phyloP scores from a whole-genome alignment of 2,329 filamentous ascomycete species.

The Pseudocercospora musae region DNA sequence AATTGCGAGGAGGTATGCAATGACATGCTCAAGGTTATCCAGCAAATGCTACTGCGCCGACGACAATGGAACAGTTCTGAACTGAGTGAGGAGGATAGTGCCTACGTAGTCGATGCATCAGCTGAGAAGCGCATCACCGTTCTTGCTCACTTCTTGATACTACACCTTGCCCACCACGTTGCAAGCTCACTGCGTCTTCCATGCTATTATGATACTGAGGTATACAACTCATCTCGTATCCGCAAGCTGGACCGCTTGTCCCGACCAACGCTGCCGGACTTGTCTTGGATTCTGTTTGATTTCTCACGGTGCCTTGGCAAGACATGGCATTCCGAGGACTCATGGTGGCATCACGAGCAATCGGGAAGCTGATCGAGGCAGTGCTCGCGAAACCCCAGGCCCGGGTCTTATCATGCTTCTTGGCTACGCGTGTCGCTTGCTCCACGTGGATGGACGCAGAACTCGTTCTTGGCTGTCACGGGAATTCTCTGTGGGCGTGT shows the following conservation, averaged over 20 bases:
- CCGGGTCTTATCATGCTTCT: not conserved
- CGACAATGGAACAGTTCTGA: slow-evolving; percentile 10
- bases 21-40: not conserved
- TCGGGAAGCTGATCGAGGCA: not conserved
- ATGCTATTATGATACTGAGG: not conserved
- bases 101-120: not conserved
- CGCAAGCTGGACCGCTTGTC: too few species aligned
- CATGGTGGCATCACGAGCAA: not conserved
- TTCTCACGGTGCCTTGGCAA: not conserved
- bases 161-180: not conserved
- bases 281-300: not conserved
- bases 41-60: slow-evolving; percentile 18
- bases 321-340: not conserved
- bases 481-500: not conserved
- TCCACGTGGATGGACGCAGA: not conserved
- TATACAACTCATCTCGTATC: too few species aligned
- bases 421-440: not conserved
- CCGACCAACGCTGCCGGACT: too few species aligned
- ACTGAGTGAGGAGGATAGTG: not conserved
- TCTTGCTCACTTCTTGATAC: too few species aligned
- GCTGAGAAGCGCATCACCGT: not conserved
- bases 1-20: not conserved
- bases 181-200: not conserved
- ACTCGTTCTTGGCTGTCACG: not conserved
- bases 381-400: not conserved